A percentile compares a stretch with the other conserved stretches of the same genome.
Conservation (phyloP, 805 yeast genomes). For the Saccharomycopsis sp. region DNA sequence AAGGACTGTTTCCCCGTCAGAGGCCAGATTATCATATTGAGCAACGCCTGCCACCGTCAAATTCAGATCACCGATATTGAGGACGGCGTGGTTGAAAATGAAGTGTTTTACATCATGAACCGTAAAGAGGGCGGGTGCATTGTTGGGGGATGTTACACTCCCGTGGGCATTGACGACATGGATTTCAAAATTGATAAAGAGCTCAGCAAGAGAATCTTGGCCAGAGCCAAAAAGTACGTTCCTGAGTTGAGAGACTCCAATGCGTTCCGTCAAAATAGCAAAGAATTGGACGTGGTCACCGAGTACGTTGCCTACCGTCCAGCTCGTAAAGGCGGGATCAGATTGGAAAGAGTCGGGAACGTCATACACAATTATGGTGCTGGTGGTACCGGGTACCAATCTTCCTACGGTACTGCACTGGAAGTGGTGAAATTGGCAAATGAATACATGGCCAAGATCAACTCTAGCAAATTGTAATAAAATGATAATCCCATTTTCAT, state of each 20-base stretch:
- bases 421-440: conserved; percentile 33
- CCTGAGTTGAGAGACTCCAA: conserved; percentile 29
- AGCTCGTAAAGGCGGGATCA: conserved; percentile 49
- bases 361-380: conserved; percentile 64
- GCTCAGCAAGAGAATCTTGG: conserved; percentile 39
- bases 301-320: conserved; percentile 63
- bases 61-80: conserved; percentile 25
- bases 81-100: conserved; percentile 30
- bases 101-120: conserved; percentile 54
- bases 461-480: conserved; percentile 4
- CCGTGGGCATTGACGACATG: conserved; percentile 23
- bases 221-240: conserved; percentile 31
- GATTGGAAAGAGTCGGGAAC: conserved; percentile 36
- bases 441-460: conserved; percentile 20
- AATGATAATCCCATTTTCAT: background rate
- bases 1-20: conserved; percentile 40
- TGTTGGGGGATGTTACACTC: conserved; percentile 44
- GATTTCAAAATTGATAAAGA: conserved; percentile 31
- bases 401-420: conserved; percentile 56
- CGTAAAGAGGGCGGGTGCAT: conserved; percentile 65
- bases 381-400: conserved; percentile 71
- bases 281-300: conserved; percentile 38
- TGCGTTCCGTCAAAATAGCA: conserved; percentile 24
- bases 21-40: conserved; percentile 50
- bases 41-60: conserved; percentile 35